Conservation (phyloP, 108 stramenopile genomes). For the Schizochytrium sp. region DNA sequence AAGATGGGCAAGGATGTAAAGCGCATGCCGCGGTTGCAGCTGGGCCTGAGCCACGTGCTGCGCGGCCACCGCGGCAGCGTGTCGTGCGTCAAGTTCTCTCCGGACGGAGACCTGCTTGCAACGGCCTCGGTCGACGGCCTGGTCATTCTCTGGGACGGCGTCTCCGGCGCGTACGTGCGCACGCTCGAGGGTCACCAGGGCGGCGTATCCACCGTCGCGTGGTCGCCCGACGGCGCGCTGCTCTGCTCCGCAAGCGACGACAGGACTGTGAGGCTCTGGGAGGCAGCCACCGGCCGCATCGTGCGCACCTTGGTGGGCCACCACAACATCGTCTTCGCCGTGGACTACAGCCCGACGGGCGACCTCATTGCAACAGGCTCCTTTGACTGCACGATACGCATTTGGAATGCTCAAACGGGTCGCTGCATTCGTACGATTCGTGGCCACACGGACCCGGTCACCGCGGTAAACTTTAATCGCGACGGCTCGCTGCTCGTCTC, state of each 20-base stretch:
- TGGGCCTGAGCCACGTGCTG: not conserved
- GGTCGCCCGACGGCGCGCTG: not conserved
- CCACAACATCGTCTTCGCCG: not conserved
- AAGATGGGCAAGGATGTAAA: not conserved
- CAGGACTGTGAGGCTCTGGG: not conserved
- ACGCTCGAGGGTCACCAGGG: not conserved
- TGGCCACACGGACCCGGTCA: slow-evolving; percentile 37
- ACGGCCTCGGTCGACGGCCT: not conserved
- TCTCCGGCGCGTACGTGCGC: not conserved
- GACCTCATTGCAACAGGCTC: slow-evolving; percentile 48
- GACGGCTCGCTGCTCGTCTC: slow-evolving; percentile 12
- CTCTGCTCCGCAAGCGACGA: not conserved
- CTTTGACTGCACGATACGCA: slow-evolving; percentile 55
- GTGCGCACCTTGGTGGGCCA: not conserved
- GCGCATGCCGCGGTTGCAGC: not conserved
- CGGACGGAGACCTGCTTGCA: not conserved
- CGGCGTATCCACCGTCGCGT: not conserved
- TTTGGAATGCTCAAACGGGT: slow-evolving; percentile 56
- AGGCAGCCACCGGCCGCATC: not conserved
- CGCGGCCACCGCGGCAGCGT: not conserved
- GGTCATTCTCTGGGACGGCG: not conserved
- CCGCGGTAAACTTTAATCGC: not conserved
- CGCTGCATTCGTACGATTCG: slow-evolving; percentile 42
- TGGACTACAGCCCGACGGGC: slow-evolving; percentile 29
- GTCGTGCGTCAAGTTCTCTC: not conserved